Base-by-base conservation (phyloP, 192 early-diverging fungal genomes). In the Gigaspora rosea region DNA sequence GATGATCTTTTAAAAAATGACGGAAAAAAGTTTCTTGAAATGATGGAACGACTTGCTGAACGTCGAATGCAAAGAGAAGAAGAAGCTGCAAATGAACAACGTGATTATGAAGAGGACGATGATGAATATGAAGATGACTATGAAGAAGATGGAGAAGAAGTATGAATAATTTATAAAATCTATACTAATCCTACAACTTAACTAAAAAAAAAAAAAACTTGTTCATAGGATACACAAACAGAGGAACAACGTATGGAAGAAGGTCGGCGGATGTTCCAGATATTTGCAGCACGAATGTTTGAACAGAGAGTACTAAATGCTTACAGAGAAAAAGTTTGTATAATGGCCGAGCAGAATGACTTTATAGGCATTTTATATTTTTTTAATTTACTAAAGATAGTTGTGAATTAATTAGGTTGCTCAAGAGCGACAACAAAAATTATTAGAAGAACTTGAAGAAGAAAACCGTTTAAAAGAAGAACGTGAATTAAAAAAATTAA, bases 211-310 rank as follows among this genome's bases (percentile, higher is more conserved):
- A 27, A 27, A 7, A 66, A 47, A 22, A 59, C 64, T 71, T 22
- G 27, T 33, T 65, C 49, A 27, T 80, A 95, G 90, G 93, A 94
- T 79, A 80, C 83, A 15, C 74, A 93, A 80, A 92, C 91, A 7
- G 92, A 95, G 74, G 94, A 97, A 79, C 91, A 93, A 74, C 90
- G 94, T 35, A 95, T 95, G 84, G 95, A 98, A 75, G 95, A 97
- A 76, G 93, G 94, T 9, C 90, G 95, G 22, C 89, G 91, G 11
- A 95, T 95, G 91, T 97, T 99, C 80, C 95, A 96, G 81, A 93
- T 96, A 41, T 96, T 97, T 89, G 95, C 95, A 9, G 95, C 97
- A 22, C 92, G 94, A 62, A 94, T 99, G 89, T 97, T 99, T 89
- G 97, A 97, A 82, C 95, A 99, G 78, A 91, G 97, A 12, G 95